Base-by-base conservation (phyloP, 2,329 filamentous ascomycete genomes). In the Sclerotinia nivalis region DNA sequence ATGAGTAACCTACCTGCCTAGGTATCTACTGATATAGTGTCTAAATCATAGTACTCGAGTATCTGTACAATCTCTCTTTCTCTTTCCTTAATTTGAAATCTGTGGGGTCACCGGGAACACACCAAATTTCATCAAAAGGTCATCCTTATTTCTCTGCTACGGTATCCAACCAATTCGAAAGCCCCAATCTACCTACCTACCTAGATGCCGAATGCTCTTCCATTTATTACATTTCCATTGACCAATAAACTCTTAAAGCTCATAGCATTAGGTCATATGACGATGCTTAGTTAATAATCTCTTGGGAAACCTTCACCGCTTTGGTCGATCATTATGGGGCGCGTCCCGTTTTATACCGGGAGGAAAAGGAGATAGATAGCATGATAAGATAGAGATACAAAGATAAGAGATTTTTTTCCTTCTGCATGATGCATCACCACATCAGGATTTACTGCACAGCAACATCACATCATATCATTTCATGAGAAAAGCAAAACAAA, bases 231-330 rank as follows among this genome's bases (percentile, higher is more conserved):
- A 43, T 43, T 43, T 43, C 13, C 40, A 43, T 15, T 15, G 20
- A 37, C 54, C 31, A 56, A 56, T 37, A 12, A 56, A n/a, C 18
- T 5, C 15, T 40, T 12, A 58, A 15, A n/a, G 22, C 13, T 37
- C 9, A 31, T n/a, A 8, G 13, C 54, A 37, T 37, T 61, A 31
- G 25, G 25, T 61, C 18, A 45, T 22, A 49, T 49, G 22, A 12
- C 15, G 4, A 20, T 62, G 45, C 13, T 64, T 25, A 37, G 22
- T 7, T 25, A 64, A 50, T 50, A 6, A 25, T 37, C 31, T 13
- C 60, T 25, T 64, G 12, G 60, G 45, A 64, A 50, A 20, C 13
- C 28, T 40, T 64, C 45, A 64, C 60, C 60, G 60, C 60, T 64
- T 56, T 64, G 28, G 60, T 64, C 45, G 60, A 64, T 64, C 61